Base-by-base conservation (phyloP, 352 stramenopile species). In the Globisporangium takayamanum region DNA sequence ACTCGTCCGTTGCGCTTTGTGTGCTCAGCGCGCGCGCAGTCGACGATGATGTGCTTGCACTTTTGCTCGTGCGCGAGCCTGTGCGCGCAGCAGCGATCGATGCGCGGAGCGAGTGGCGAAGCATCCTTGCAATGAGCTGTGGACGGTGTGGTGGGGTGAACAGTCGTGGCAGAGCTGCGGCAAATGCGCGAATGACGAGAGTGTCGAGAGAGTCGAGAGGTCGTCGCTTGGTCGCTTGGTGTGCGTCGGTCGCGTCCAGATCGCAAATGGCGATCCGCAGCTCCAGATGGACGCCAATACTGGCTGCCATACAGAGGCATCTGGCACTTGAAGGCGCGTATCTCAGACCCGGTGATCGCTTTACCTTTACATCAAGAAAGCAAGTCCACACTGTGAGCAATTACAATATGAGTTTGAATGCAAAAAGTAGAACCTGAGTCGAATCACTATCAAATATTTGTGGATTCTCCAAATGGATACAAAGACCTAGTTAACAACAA, bases 1-100 rank as follows among this genome's bases (percentile, higher is more conserved):
- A 92, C 58, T 87, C 76, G 36, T 61, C 48, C 1, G 36, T 67
- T 3, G 55, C 25, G 41, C 61, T 15, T 1, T 53, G 48, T 1
- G 60, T 62, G 54, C 63, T 76, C 16, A 79, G 47, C 1, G 60
- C 51, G 39, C 69, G 72, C 7, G 39, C 33, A 14, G 33, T 39
- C 4, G 60, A 20, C 25, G 48, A 18, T 36, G 36, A 26, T 33
- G 51, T 25, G 52, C 41, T 39, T n/a, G 30, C 30, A 16, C 30
- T 60, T 47, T 22, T 25, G 37, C n/a, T 45, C 49, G 30, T 28
- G 37, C 44, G 54, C 20, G 51, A 33, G 46, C 15, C 50, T 15
- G 49, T 44, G 3, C n/a, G 16, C 3, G 44, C 39, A 7, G 44
- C 22, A 18, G 53, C 20, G 25, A 49, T 26, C 14, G 52, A 36